These are phyloP conservation scores for Novymonas esmeraldas DNA, from an alignment of 208 protist species.

Conservation along the genomic window DNA sequence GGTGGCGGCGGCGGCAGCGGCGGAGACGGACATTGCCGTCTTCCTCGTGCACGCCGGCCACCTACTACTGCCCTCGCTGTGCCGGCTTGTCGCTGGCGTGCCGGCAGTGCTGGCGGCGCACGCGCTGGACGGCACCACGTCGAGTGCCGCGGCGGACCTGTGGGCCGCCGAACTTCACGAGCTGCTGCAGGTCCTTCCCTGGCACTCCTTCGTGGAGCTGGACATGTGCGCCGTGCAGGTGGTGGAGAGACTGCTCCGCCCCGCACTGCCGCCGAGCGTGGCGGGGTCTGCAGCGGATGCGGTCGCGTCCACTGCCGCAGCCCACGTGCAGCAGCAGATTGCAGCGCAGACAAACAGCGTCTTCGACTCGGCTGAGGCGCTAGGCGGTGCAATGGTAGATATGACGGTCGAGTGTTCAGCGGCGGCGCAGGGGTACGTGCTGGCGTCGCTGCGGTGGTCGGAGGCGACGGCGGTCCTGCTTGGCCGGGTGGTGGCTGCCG, in stretches of 20 bases:
- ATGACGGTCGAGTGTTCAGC: conserved; percentile 14
- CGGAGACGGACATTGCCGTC: not conserved
- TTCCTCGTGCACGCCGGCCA: conserved; percentile 1
- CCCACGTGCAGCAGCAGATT: not conserved
- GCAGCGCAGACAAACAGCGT: conserved; percentile 2
- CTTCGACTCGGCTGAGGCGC: not conserved
- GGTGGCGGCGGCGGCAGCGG: not conserved
- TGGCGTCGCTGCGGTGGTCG: conserved; percentile 18
- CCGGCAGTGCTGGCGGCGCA: not conserved
- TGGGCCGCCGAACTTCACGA: conserved; percentile 24
- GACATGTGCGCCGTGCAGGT: conserved; percentile 2
- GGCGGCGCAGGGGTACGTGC: conserved; percentile 28
- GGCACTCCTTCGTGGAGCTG: conserved; percentile 14
- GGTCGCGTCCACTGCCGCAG: not conserved
- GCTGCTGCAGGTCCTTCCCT: conserved; percentile 24
- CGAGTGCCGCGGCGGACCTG: conserved; percentile 6
- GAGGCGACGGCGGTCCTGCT: conserved; percentile 10
- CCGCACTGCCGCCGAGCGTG: not conserved
- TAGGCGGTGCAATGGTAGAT: conserved; percentile 15
- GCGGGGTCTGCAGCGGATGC: not conserved
- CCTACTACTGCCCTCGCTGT: conserved; percentile 3
- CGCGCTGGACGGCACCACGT: not conserved
- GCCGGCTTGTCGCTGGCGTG: conserved; percentile 7
- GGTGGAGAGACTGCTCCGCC: conserved; percentile 13
- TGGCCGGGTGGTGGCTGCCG: not conserved